Base-by-base conservation (phyloP, 345 rosid species). In the Eucalyptus microcorys region DNA sequence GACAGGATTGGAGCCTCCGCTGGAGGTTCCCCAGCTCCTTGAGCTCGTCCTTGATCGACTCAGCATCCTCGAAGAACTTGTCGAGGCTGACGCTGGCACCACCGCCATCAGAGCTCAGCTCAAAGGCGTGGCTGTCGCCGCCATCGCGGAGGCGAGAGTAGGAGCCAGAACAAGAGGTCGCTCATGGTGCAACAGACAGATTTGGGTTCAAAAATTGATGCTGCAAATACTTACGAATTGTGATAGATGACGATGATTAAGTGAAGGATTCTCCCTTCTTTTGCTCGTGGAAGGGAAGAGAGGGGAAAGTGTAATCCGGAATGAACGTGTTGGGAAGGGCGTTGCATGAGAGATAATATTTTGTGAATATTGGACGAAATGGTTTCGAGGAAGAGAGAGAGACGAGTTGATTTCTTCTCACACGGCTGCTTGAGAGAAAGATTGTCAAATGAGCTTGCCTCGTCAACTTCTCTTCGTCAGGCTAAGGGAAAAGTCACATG, bases 1-100 rank as follows among this genome's bases (percentile, higher is more conserved):
- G 59, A 21, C 59, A 30, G 24, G 87, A 85, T 34, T 50, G 87
- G 87, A 85, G 87, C 55, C 87, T 49, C 89, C 92, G 94, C 90
- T 93, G 92, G 85, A 96, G 91, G 89, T 89, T 94, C 27, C 96
- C 97, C 7, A 94, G 94, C 19, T 89, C 91, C 91, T 89, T 92
- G 94, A 96, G 95, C 79, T 96, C 97, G 81, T 94, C 99, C 91
- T 95, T 96, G 26, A 96, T 96, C 57, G 93, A 93, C 92, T 96
- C 99, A 3, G 96, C 96, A 53, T 95, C 96, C 52, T 94, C 93
- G 6, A 94, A 96, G 94, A 96, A 96, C 90, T 92, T 95, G 90
- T 96, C 94, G 64, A 96, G 96, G 92, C 93, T 95, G 68, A 91
- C 91, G 93, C 92, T 11, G 92, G 88, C 90, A 87, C 90, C 34